Base-by-base conservation (phyloP, 345 rosid species). In the Psidium friedrichsthalianum region DNA sequence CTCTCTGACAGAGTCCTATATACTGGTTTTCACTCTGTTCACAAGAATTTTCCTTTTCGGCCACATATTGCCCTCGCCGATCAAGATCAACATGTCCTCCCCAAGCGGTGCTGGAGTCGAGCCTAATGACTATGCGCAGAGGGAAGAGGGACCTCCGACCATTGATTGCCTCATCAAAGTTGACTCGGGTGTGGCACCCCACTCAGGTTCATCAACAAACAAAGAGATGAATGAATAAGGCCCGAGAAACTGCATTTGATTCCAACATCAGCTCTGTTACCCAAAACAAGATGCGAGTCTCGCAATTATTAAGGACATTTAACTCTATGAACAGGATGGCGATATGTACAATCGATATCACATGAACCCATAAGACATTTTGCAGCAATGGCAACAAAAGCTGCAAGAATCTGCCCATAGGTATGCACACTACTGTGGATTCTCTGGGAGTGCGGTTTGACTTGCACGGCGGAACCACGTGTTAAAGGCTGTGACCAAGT, bases 381-480 rank as follows among this genome's bases (percentile, higher is more conserved):
- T 69, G 78, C 78, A 16, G 78, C 78, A 69, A 69, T 10, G 6
- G 78, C 44, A 69, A 16, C 78, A 69, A 32, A 44, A 40, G 13
- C 78, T 9, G 78, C 24, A 18, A 69, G 47, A 69, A 32, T 69
- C 47, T 8, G 47, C 44, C 76, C 78, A 69, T 32, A 32, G 78
- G 18, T 44, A 32, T 69, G 24, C 78, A 82, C 22, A 6, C 58
- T 55, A 82, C 83, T 53, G 36, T 55, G 5, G 56, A 64, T 55
- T 86, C 14, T 86, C 86, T 11, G 83, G 86, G 49, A 47, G 16
- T 15, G 53, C 4, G 40, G 91, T 87, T 21, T 29, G 89, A 78
- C 90, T 88, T 11, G 94, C 94, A 7, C 95, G 93, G 84, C 95
- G 94, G 86, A 94, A 94, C 95, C 94, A 94, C 25, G 95, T 94